These are phyloP conservation scores for Neonectria hederae DNA, from an alignment of 2,329 filamentous ascomycete genomes.

Conservation along the genomic window DNA sequence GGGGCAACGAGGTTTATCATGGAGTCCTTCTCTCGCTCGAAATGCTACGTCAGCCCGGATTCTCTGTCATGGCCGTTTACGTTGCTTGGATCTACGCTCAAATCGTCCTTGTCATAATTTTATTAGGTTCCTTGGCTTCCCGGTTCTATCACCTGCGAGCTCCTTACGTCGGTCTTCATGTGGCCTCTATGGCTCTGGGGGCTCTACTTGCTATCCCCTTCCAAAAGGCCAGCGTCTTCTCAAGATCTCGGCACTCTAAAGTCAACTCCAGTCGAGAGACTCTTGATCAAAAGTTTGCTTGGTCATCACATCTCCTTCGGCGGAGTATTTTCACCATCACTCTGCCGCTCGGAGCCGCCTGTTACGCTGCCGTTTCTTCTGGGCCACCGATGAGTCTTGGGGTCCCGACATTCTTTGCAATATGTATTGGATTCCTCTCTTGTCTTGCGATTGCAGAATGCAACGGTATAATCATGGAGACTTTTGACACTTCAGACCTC, in stretches of 20 bases:
- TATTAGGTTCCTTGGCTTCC: conserved; percentile 77
- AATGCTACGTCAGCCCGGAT: conserved; percentile 80
- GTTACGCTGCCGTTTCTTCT: conserved; percentile 73
- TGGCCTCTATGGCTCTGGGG: conserved; percentile 73
- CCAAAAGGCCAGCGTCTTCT: conserved; percentile 76
- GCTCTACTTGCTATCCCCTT: conserved; percentile 76
- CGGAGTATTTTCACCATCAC: conserved; percentile 72
- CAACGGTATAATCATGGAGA: conserved; percentile 81
- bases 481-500: conserved; percentile 82
- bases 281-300: conserved; percentile 69
- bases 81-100: conserved; percentile 82
- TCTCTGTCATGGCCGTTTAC: conserved; percentile 77
- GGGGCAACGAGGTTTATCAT: conserved; percentile 79
- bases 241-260: conserved; percentile 67
- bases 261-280: conserved; percentile 74
- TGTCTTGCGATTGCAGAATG: conserved; percentile 80
- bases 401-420: conserved; percentile 73
- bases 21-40: conserved; percentile 71
- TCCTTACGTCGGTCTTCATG: conserved; percentile 72
- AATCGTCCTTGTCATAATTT: conserved; percentile 75
- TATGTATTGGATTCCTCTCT: conserved; percentile 74
- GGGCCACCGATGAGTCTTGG: conserved; percentile 69
- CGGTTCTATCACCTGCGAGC: conserved; percentile 72
- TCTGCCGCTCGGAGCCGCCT: conserved; percentile 72
- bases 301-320: conserved; percentile 78